Base-by-base conservation (phyloP, 1,284 basidiomycete species). In the Chondrostereum purpureum region DNA sequence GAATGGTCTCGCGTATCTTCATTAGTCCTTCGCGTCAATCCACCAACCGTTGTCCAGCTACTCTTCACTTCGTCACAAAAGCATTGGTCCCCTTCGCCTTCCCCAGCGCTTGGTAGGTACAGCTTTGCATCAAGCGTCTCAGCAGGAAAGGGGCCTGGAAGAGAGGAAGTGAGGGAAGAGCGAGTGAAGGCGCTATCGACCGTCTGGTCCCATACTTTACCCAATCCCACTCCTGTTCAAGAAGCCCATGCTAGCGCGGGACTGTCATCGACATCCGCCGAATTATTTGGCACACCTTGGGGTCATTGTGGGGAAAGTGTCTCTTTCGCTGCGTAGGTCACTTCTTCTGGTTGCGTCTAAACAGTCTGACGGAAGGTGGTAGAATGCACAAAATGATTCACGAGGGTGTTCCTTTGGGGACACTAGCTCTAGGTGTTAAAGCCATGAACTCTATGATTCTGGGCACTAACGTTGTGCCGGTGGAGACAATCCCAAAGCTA, bases 1-100 rank as follows among this genome's bases (percentile, higher is more conserved):
- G 50, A 50, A 44, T 50, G 50, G 48, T 52, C 45, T 39, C 50
- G 50, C 4, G 42, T 50, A 19, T 51, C 53, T 20, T 39, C 50
- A 2, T 13, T 36, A 17, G 24, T 45, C 17, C 46, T 51, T 8
- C 35, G 35, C n/a, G 45, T 48, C 39, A 54, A 54, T 27, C 49
- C 52, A n/a, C 52, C 52, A n/a, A 53, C 52, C 5, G 52, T 53
- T n/a, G 52, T 53, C 21, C 52, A 53, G 38, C 24, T 50, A 19
- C 41, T 53, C 11, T 48, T 43, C 12, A 41, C 20, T 4, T 27
- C 42, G 17, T 34, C 18, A 19, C 16, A 37, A 6, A 17, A 14
- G n/a, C 17, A 36, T 2, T 14, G 14, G 2, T 19, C n/a, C 33
- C 21, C 11, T 12, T 12, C 24, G 6, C 33, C 16, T n/a, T 31